phyloP scores from a whole-genome alignment of 2,329 filamentous ascomycete species.

The Hypoxylon sp. region DNA sequence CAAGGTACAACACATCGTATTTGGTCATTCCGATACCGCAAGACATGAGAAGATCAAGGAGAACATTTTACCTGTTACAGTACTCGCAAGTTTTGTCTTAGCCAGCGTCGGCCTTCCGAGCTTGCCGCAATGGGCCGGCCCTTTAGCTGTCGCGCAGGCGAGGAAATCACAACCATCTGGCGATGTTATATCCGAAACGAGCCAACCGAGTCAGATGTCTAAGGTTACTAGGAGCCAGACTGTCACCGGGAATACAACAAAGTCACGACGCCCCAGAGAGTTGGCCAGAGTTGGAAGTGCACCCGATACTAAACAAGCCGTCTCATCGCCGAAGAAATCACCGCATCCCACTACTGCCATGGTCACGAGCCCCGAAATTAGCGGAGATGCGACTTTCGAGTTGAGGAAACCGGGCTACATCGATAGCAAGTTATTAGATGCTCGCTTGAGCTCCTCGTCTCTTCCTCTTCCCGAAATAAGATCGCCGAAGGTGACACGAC shows the following conservation, averaged over 20 bases:
- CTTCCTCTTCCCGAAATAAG: constrained; percentile 74
- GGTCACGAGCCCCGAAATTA: constrained; percentile 29
- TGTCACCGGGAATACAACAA: constrained; percentile 66
- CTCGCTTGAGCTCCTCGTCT: constrained; percentile 77
- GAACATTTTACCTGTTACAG: constrained; percentile 83
- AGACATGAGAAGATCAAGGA: constrained; percentile 84
- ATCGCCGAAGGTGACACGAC: constrained; percentile 68
- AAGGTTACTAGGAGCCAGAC: constrained; percentile 79
- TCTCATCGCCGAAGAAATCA: constrained; percentile 38
- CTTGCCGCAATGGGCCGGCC: constrained; percentile 83
- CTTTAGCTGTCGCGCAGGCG: constrained; percentile 85
- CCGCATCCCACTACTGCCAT: constrained; percentile 33
- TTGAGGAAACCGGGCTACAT: constrained; percentile 63
- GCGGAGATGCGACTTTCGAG: constrained; percentile 41
- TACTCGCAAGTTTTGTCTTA: constrained; percentile 84
- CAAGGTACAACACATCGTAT: constrained; percentile 89
- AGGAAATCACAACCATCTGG: constrained; percentile 77
- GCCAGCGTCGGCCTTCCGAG: constrained; percentile 82
- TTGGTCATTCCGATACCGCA: constrained; percentile 78
- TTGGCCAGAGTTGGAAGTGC: constrained; percentile 63
- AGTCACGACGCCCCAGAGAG: constrained; percentile 65
- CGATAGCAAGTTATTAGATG: constrained; percentile 69
- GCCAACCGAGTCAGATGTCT: constrained; percentile 49
- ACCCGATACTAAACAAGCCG: constrained; percentile 54
- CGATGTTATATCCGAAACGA: constrained; percentile 73